Conservation (phyloP, 2,329 filamentous ascomycete genomes). For the Talaromyces sp. region DNA sequence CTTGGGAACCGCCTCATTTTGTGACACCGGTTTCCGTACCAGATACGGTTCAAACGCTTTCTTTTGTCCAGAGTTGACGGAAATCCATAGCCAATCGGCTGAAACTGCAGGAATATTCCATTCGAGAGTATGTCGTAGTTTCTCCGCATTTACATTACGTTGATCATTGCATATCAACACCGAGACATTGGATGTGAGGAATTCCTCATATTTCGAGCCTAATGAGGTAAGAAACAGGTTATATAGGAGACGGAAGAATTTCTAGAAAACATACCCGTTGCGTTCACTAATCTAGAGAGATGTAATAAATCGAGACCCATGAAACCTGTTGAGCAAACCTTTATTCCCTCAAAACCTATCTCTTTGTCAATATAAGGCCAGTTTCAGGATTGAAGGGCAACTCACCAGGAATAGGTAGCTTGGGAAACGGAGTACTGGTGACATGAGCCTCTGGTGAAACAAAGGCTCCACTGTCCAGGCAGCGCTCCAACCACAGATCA, state of each 20-base stretch:
- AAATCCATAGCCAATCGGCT: conserved; percentile 80
- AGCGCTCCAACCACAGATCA: conserved; percentile 90
- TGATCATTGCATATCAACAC: conserved; percentile 68
- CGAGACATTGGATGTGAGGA: conserved; percentile 66
- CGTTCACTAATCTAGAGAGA: conserved; percentile 67
- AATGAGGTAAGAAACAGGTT: conserved; percentile 17
- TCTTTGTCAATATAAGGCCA: conserved; percentile 13
- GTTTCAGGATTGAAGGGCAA: not conserved
- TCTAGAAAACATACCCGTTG: conserved; percentile 55
- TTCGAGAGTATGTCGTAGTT: conserved; percentile 69
- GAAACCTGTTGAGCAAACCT: conserved; percentile 78
- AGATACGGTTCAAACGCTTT: conserved; percentile 47
- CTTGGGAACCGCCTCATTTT: not conserved
- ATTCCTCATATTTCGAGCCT: conserved; percentile 75
- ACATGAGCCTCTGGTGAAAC: conserved; percentile 65
- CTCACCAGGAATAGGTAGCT: conserved; percentile 59
- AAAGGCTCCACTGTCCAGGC: conserved; percentile 70
- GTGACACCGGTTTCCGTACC: not conserved
- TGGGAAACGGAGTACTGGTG: conserved; percentile 70
- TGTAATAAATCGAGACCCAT: conserved; percentile 80
- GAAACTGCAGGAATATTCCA: conserved; percentile 78
- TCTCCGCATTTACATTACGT: conserved; percentile 58
- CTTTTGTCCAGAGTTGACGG: conserved; percentile 54
- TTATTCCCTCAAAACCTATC: conserved; percentile 62
- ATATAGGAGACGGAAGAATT: not conserved